Evolutionary conservation across 2,329 filamentous ascomycete genomes (phyloP), one percentile per base, ranked within the genome.

Genomic region (Cladosporium halotolerans): DNA sequence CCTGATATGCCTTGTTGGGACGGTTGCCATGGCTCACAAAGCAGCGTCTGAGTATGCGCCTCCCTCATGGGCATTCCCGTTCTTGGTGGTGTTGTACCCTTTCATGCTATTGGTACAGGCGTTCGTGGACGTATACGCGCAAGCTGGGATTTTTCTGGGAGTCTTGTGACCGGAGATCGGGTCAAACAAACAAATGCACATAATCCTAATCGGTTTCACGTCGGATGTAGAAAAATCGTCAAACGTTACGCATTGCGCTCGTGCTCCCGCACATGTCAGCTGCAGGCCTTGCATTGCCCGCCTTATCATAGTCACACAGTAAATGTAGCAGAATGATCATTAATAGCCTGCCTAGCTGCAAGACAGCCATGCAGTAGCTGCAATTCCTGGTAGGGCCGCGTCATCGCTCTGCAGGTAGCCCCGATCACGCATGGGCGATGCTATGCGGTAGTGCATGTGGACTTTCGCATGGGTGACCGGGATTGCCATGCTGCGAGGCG

Each of bases 31-130:
- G 52, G 18, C 45, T 8, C 56, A 54, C 53, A 57, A 42, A 28
- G 53, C 55, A 16, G 43, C 56, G 18, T 58, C 56, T 9, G 59
- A 61, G n/a, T 60, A 56, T 50, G 58, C 59, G 14, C 49, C 56
- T 16, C 18, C 46, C 32, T 43, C 43, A 32, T 57, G 57, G 54
- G 54, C 58, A 10, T 46, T 53, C n/a, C 54, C 57, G 8, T 16
- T 56, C 10, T n/a, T 53, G 5, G 4, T 59, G 13, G 31, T 56
- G n/a, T 7, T 54, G 10, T 61, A 57, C 31, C 58, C 59, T 13
- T 7, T 57, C 4, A 41, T 55, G 40, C 13, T 61, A n/a, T 16
- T 55, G 4, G 45, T 50, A 13, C 45, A 53, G 9, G 56, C 59
- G 4, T 28, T 51, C 9, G 44, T 56, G 31, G 57, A 58, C 40